Evolutionary conservation across 2,329 filamentous ascomycete species (phyloP), one percentile per base, ranked within the genome.

Genomic region (Paecilomyces sp.): DNA sequence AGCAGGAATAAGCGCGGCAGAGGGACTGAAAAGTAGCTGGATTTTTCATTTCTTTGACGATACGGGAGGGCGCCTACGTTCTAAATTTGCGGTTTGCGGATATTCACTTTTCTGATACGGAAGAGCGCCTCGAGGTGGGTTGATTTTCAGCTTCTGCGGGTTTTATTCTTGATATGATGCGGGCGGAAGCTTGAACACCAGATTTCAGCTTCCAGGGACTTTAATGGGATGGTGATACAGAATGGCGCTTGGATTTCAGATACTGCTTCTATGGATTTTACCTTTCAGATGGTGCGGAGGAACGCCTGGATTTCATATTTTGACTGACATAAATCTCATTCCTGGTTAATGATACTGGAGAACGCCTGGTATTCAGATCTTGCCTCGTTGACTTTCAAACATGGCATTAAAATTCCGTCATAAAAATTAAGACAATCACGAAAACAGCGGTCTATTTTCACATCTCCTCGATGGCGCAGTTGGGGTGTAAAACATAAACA

Each of bases 401-500:
- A 55, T 55, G n/a, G 12, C 54, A 55, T 33, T 63, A 55, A 30
- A 60, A 56, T 33, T 25, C 50, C 55, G 25, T 52, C 60, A 57
- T 33, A 34, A 57, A 50, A 47, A 52, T 55, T 4, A 28, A 58
- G 34, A 56, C 54, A 33, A 8, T 8, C 11, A 33, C 6, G 55
- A 62, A 24, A 58, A 60, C 54, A 62, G 13, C 13, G 2, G 18
- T 28, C 8, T 33, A 51, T 47, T 9, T 33, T 66, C 59, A 68
- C 66, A 76, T 69, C 60, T 77, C 76, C 59, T 96, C 92, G 9
- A 95, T 82, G 0, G 90, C 90, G 71, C 91, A 96, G 77, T 97
- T 97, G 60, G 94, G 94, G 78, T 99, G 94, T 66, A 99, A 72
- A 28, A 97, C 89, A 72, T 97, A 99, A 57, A 94, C 83, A 3